Evolutionary conservation across 768 basidiomycete genomes (phyloP).

Genomic region (Tulasnella sp.): DNA sequence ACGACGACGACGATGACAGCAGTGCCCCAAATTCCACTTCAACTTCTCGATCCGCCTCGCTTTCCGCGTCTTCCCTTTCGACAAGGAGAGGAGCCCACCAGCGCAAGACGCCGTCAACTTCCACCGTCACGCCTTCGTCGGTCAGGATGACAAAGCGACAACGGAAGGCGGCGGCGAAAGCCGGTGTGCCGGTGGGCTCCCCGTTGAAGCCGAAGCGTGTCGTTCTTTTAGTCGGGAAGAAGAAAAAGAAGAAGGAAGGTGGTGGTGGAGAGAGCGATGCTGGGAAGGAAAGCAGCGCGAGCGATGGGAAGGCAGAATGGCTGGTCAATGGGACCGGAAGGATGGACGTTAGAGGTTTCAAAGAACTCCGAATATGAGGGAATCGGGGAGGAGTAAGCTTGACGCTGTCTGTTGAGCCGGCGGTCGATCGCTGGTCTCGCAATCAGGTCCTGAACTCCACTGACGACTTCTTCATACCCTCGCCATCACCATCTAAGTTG

Average conservation of each 20-base stretch:
- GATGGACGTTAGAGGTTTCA: slow-evolving; percentile 64
- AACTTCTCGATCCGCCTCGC: slow-evolving; percentile 25
- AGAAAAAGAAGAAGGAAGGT: slow-evolving; percentile 18
- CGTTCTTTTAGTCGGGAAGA: slow-evolving; percentile 9
- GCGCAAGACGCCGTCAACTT: neutral
- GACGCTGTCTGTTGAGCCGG: neutral
- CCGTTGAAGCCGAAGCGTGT: slow-evolving; percentile 12
- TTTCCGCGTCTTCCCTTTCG: slow-evolving; percentile 21
- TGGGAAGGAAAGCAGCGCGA: slow-evolving; percentile 21
- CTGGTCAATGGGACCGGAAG: slow-evolving; percentile 56
- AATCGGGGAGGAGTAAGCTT: neutral
- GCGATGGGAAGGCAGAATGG: slow-evolving; percentile 31
- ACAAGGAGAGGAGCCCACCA: neutral
- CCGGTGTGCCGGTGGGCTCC: too few species aligned
- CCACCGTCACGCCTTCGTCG: slow-evolving; percentile 50
- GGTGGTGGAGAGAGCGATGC: slow-evolving; percentile 18
- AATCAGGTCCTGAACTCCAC: neutral
- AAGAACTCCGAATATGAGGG: slow-evolving; percentile 56
- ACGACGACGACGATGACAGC: slow-evolving; percentile 16
- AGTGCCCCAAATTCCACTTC: slow-evolving; percentile 8
- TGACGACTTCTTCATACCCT: too few species aligned
- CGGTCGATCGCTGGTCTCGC: neutral
- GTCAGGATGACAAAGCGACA: too few species aligned
- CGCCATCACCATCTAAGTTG: neutral
- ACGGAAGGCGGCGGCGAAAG: slow-evolving; percentile 39